Percentiles rank a stretch among this genome's conserved stretches.
These are phyloP conservation scores for Fragaria ananassa DNA, from an alignment of 306 rosid genomes.

Conservation along the genomic window DNA sequence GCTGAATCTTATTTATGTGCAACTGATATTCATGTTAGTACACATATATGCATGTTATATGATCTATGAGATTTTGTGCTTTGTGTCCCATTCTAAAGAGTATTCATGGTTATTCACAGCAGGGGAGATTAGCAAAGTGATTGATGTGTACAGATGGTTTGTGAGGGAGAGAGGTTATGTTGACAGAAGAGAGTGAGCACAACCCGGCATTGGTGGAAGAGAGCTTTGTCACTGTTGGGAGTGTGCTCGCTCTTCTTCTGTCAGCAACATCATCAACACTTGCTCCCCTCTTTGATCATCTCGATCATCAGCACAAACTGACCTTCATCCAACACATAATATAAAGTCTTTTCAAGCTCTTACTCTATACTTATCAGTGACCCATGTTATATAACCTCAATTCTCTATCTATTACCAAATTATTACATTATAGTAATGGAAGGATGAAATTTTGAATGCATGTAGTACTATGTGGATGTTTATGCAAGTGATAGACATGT, in stretches of 20 bases:
- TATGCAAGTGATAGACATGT: background rate
- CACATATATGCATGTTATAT: background rate
- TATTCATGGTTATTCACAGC: background rate
- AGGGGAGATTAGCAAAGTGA: background rate
- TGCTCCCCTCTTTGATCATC: background rate
- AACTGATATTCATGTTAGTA: background rate
- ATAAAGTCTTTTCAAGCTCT: background rate
- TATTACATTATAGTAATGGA: background rate
- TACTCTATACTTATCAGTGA: too few species aligned
- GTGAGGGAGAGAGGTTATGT: constrained; percentile 29
- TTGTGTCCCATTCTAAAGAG: background rate
- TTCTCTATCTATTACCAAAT: background rate
- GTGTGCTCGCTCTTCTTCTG: too few species aligned
- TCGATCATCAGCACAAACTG: background rate
- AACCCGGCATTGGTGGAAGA: constrained; percentile 50
- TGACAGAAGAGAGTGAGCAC: constrained; percentile 99
- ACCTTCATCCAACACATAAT: constrained; percentile 2
- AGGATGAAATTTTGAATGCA: background rate
- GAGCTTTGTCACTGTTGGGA: constrained; percentile 62
- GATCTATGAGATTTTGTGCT: background rate
- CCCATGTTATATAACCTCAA: background rate
- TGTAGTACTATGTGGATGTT: background rate
- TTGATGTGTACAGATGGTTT: background rate
- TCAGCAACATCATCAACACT: constrained; percentile 33
- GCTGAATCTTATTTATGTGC: background rate